Conservation (phyloP, 768 basidiomycete species). For the Trametes cubensis region DNA sequence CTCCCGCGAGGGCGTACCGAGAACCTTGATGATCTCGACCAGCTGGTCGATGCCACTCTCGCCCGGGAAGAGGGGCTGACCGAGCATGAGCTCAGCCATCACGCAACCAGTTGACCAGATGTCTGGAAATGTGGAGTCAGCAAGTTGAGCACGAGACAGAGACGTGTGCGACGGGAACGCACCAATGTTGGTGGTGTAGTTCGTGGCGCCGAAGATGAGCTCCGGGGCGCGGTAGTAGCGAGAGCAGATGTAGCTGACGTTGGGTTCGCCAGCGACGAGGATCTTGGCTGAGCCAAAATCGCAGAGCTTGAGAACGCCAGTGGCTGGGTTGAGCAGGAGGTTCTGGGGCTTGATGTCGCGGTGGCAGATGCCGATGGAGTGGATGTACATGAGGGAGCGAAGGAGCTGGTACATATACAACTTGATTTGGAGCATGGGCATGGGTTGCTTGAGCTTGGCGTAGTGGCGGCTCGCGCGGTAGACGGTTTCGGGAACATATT, state of each 20-base stretch:
- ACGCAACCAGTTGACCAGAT: slow-evolving; percentile 99
- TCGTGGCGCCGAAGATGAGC: slow-evolving; percentile 98
- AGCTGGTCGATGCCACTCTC: slow-evolving; percentile 99
- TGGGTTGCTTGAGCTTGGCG: slow-evolving; percentile 98
- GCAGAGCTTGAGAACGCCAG: slow-evolving; percentile 95
- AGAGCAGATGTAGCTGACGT: slow-evolving; percentile 99
- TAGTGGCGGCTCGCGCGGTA: slow-evolving; percentile 99
- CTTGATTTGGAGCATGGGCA: slow-evolving; percentile 99
- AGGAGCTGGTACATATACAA: slow-evolving; percentile 99
- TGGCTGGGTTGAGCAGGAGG: slow-evolving; percentile 93
- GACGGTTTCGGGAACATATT: slow-evolving; percentile 99
- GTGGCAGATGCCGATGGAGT: slow-evolving; percentile 99
- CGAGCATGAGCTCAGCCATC: slow-evolving; percentile 99
- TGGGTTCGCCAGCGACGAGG: slow-evolving; percentile 95
- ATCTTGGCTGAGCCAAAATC: slow-evolving; percentile 99
- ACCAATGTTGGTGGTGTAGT: slow-evolving; percentile 99
- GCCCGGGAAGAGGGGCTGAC: slow-evolving; percentile 98
- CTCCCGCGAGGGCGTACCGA: slow-evolving; percentile 96
- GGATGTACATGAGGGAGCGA: slow-evolving; percentile 98
- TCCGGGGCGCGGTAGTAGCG: slow-evolving; percentile 99
- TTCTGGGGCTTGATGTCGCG: slow-evolving; percentile 99
- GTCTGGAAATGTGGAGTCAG: slow-evolving; percentile 50
- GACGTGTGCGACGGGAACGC: slow-evolving; percentile 33
- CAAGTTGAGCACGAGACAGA: not conserved
- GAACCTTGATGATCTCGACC: slow-evolving; percentile 99